phyloP scores from a whole-genome alignment of 805 yeast genomes.

The Yamadazyma sp. region DNA sequence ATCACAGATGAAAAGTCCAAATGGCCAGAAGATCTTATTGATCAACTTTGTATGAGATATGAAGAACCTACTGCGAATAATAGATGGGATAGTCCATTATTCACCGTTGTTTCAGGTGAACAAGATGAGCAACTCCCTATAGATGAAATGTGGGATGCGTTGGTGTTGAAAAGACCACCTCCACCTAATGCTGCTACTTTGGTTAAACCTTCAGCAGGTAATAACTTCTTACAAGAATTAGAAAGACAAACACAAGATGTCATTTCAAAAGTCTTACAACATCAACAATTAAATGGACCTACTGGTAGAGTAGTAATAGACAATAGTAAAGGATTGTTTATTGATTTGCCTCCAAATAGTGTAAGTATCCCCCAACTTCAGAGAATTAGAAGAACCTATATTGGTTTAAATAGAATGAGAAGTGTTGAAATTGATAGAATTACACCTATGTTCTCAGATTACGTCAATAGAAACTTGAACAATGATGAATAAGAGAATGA shows the following conservation, averaged over 20 bases:
- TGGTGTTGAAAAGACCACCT: slow-evolving; percentile 59
- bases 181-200: slow-evolving; percentile 85
- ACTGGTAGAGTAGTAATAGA: slow-evolving; percentile 52
- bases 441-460: slow-evolving; percentile 71
- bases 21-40: slow-evolving; percentile 68
- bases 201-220: slow-evolving; percentile 73
- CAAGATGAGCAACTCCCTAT: slow-evolving; percentile 53
- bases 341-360: slow-evolving; percentile 60
- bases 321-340: slow-evolving; percentile 39
- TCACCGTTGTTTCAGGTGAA: slow-evolving; percentile 57
- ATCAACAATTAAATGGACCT: slow-evolving; percentile 49
- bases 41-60: slow-evolving; percentile 74
- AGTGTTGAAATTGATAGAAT: slow-evolving; percentile 69
- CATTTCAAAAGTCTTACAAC: slow-evolving; percentile 57
- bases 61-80: slow-evolving; percentile 88
- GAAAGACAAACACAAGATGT: slow-evolving; percentile 70
- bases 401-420: slow-evolving; percentile 77
- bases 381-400: slow-evolving; percentile 77
- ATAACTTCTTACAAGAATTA: slow-evolving; percentile 72
- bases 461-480: slow-evolving; percentile 58
- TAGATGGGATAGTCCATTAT: slow-evolving; percentile 93
- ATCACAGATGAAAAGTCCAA: slow-evolving; percentile 19
- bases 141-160: slow-evolving; percentile 63
- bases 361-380: slow-evolving; percentile 78
- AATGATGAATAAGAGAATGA: slow-evolving; percentile 2